phyloP scores from a whole-genome alignment of 1,284 basidiomycete genomes.

The Boletus smithii region DNA sequence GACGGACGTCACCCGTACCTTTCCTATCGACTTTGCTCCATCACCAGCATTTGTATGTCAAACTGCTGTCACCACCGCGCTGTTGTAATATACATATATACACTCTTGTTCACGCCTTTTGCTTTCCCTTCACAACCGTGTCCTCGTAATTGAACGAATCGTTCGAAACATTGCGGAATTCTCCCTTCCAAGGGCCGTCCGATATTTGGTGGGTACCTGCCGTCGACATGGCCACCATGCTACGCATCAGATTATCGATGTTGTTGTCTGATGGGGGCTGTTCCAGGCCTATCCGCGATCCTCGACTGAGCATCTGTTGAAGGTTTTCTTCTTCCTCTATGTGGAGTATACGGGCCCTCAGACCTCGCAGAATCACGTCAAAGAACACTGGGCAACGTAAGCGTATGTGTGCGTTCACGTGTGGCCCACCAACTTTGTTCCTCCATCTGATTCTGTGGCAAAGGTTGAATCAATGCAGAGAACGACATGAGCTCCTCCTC shows the following conservation, averaged over 20 bases:
- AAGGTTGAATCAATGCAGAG: constrained; percentile 25
- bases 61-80: neutral
- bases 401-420: constrained; percentile 6
- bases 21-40: neutral
- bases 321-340: constrained; percentile 67
- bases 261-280: constrained; percentile 51
- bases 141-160: constrained; percentile 26
- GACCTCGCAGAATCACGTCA: constrained; percentile 47
- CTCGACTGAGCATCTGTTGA: constrained; percentile 55
- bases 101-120: constrained; percentile 15
- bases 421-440: constrained; percentile 29
- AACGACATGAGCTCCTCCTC: constrained; percentile 31
- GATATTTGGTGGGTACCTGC: constrained; percentile 12
- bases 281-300: constrained; percentile 51
- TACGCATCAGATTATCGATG: constrained; percentile 60
- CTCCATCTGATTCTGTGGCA: constrained; percentile 29
- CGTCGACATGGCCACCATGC: constrained; percentile 49
- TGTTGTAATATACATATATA: neutral
- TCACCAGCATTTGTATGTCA: neutral
- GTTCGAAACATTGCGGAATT: constrained; percentile 5
- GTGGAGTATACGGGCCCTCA: constrained; percentile 50
- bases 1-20: neutral
- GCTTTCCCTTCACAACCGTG: constrained; percentile 29
- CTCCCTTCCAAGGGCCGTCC: constrained; percentile 33
- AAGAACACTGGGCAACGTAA: constrained; percentile 36